A percentile compares a stretch with the other conserved stretches of the same genome.
Evolutionary conservation across 2,329 filamentous ascomycete genomes (phyloP).

Genomic region (Phyllosticta capitalensis): DNA sequence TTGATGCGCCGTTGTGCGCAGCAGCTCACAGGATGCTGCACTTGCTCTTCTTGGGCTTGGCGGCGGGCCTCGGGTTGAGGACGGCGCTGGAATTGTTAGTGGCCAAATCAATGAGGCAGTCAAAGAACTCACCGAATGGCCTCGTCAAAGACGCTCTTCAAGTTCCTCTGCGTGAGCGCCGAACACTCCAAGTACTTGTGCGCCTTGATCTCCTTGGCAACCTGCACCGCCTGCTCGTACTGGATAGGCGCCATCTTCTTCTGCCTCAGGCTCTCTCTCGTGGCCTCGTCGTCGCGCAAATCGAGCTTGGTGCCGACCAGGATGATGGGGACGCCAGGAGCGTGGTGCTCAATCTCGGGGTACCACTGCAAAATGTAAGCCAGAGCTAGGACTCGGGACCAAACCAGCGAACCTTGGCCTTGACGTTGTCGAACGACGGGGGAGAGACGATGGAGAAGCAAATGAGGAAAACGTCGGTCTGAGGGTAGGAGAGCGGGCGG

Average conservation of each 20-base stretch:
- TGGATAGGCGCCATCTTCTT: constrained; percentile 97
- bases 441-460: constrained; percentile 98
- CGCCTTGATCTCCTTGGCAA: constrained; percentile 88
- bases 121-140: constrained; percentile 73
- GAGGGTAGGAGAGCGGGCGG: constrained; percentile 89
- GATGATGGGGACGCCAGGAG: constrained; percentile 90
- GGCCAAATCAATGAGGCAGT: background rate
- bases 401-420: constrained; percentile 67
- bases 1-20: background rate
- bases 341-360: constrained; percentile 95
- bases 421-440: constrained; percentile 97
- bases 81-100: constrained; percentile 24
- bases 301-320: constrained; percentile 96
- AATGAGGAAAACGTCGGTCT: constrained; percentile 97
- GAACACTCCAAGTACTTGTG: constrained; percentile 98
- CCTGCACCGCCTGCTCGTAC: constrained; percentile 80
- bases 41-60: constrained; percentile 20
- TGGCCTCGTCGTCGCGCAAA: constrained; percentile 78
- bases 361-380: constrained; percentile 60
- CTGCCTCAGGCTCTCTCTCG: constrained; percentile 69
- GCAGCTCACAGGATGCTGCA: constrained; percentile 21
- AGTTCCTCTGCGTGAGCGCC: constrained; percentile 86
- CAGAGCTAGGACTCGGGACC: constrained; percentile 8
- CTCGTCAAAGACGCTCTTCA: constrained; percentile 98
- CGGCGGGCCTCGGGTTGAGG: constrained; percentile 29